Conservation (phyloP, 2,329 filamentous ascomycete species). For the Aspergillus piperis region DNA sequence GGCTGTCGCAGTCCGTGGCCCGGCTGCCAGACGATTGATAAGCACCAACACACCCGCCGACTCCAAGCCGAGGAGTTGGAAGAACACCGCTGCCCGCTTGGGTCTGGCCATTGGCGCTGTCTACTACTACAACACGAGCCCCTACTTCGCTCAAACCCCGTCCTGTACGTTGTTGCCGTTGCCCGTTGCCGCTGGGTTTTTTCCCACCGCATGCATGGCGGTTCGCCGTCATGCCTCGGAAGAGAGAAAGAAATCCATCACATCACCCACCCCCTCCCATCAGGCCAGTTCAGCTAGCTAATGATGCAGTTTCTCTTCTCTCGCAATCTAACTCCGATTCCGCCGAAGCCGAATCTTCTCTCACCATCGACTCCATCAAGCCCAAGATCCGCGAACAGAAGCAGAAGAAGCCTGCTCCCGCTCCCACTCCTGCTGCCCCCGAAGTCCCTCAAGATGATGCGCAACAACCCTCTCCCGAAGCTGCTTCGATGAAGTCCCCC, state of each 20-base stretch:
- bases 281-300: background rate
- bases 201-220: background rate
- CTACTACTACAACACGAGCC: constrained; percentile 93
- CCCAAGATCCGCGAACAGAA: constrained; percentile 51
- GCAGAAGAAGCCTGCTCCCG: constrained; percentile 21
- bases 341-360: constrained; percentile 52
- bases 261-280: background rate
- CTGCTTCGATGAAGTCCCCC: constrained; percentile 41
- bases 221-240: background rate
- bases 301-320: constrained; percentile 35
- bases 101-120: constrained; percentile 73
- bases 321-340: constrained; percentile 31
- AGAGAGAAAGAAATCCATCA: no score
- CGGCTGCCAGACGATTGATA: constrained; percentile 51
- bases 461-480: constrained; percentile 16
- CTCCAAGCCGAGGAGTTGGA: constrained; percentile 76
- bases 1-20: constrained; percentile 31
- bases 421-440: constrained; percentile 13
- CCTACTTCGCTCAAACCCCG: constrained; percentile 81
- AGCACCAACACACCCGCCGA: constrained; percentile 57
- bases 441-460: constrained; percentile 20
- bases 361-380: constrained; percentile 67
- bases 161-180: constrained; percentile 58
- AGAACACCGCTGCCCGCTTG: constrained; percentile 72
- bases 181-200: constrained; percentile 14